Conservation (phyloP, 345 rosid species). For the Excoecaria agallocha region DNA sequence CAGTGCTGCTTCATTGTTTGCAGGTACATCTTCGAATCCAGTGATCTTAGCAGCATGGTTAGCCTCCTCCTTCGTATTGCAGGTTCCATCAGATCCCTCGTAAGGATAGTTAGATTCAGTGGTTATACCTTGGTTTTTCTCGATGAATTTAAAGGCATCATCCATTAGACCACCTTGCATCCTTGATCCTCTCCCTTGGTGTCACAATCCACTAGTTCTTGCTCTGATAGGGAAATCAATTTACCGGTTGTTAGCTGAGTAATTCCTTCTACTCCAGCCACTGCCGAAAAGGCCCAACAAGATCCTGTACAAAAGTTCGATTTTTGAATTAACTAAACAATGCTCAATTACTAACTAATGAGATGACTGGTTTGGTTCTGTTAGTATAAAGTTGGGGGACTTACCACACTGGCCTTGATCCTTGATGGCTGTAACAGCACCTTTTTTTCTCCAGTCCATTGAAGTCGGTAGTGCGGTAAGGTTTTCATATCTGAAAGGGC, state of each 20-base stretch:
- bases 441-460: slow-evolving; percentile 8
- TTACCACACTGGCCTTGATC: slow-evolving; percentile 8
- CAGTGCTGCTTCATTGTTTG: neutral
- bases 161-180: too few species aligned
- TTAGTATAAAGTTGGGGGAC: too few species aligned
- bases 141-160: too few species aligned
- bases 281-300: slow-evolving; percentile 7
- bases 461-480: neutral
- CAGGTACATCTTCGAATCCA: too few species aligned
- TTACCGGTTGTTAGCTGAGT: slow-evolving; percentile 26
- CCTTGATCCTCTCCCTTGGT: neutral
- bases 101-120: too few species aligned
- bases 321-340: neutral
- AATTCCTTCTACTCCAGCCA: neutral
- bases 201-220: slow-evolving; percentile 49
- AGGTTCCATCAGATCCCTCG: too few species aligned
- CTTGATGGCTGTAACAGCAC: slow-evolving; percentile 10
- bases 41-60: too few species aligned
- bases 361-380: neutral
- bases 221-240: slow-evolving; percentile 39
- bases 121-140: too few species aligned
- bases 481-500: slow-evolving; percentile 25
- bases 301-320: neutral
- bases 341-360: too few species aligned
- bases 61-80: too few species aligned